phyloP scores from a whole-genome alignment of 176 grass and related monocot genomes.

The Miscanthus lutarioriparius region DNA sequence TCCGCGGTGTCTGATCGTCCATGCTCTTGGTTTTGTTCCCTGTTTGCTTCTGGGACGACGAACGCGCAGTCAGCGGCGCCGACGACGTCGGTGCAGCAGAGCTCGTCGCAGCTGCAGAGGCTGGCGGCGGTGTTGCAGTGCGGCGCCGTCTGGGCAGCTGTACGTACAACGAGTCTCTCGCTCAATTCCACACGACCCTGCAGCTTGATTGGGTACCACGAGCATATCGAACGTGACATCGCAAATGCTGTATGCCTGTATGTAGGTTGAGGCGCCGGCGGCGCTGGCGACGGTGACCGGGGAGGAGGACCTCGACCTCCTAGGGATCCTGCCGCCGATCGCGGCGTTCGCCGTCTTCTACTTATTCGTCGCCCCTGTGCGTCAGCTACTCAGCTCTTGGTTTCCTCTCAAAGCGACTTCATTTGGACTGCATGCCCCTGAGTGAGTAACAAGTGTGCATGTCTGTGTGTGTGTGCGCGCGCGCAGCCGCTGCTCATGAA shows the following conservation, averaged over 20 bases:
- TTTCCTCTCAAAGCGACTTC: neutral
- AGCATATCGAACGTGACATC: neutral
- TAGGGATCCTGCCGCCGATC: conserved; percentile 55
- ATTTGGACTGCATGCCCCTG: too few relatives aligned
- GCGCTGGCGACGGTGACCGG: conserved; percentile 75
- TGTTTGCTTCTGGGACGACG: neutral
- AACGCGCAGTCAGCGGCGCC: conserved; percentile 11
- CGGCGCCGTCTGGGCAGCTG: conserved; percentile 63
- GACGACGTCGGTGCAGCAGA: neutral
- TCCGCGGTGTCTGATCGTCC: conserved; percentile 9
- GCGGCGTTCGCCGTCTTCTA: conserved; percentile 64
- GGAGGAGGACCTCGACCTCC: conserved; percentile 68
- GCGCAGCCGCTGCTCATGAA: conserved; percentile 88
- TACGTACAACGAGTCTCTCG: conserved; percentile 24
- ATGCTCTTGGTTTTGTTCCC: neutral
- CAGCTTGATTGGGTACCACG: neutral
- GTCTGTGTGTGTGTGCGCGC: too few relatives aligned
- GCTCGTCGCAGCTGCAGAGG: conserved; percentile 53
- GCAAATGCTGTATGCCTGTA: neutral
- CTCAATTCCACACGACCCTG: neutral
- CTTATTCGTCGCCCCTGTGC: conserved; percentile 68
- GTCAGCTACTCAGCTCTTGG: neutral
- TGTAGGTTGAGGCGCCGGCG: conserved; percentile 60
- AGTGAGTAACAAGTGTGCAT: neutral
- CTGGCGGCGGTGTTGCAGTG: conserved; percentile 52